Conservation (phyloP, 108 stramenopile genomes). For the Skeletonema grethae region DNA sequence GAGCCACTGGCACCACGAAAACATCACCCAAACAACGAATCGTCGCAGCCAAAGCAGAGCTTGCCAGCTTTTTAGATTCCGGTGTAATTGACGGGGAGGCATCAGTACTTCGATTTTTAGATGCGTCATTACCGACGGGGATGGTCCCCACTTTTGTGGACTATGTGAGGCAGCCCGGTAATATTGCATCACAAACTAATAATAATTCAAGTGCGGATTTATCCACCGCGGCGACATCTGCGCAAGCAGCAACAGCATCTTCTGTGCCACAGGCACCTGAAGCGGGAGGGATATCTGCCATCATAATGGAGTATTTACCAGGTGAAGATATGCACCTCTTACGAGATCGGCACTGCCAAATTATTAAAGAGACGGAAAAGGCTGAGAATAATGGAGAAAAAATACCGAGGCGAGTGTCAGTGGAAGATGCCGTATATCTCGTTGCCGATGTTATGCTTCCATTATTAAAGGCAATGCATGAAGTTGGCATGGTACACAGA, state of each 20-base stretch:
- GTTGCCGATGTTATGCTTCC: conserved; percentile 81
- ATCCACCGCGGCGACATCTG: not conserved
- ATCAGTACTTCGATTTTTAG: conserved; percentile 65
- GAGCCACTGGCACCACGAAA: not conserved
- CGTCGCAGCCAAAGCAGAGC: conserved; percentile 85
- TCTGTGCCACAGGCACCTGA: conserved; percentile 13
- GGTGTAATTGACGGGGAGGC: conserved; percentile 87
- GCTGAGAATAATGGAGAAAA: conserved; percentile 10
- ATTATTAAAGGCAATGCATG: conserved; percentile 75
- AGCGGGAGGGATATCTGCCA: conserved; percentile 44
- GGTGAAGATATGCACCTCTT: conserved; percentile 85
- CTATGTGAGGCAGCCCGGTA: conserved; percentile 44
- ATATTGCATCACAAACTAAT: not conserved
- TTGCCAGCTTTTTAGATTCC: conserved; percentile 73
- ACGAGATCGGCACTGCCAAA: conserved; percentile 57
- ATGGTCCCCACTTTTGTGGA: conserved; percentile 79
- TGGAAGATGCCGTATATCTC: conserved; percentile 79
- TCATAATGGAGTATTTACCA: conserved; percentile 86
- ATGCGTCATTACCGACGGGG: conserved; percentile 43
- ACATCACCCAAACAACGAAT: conserved; percentile 36
- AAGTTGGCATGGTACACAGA: conserved; percentile 81
- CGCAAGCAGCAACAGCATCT: not conserved
- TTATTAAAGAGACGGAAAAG: conserved; percentile 6
- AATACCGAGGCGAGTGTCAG: conserved; percentile 49
- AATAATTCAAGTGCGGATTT: conserved; percentile 4